phyloP scores from a whole-genome alignment of 179 eudicot genomes.

The Nepenthes alata region DNA sequence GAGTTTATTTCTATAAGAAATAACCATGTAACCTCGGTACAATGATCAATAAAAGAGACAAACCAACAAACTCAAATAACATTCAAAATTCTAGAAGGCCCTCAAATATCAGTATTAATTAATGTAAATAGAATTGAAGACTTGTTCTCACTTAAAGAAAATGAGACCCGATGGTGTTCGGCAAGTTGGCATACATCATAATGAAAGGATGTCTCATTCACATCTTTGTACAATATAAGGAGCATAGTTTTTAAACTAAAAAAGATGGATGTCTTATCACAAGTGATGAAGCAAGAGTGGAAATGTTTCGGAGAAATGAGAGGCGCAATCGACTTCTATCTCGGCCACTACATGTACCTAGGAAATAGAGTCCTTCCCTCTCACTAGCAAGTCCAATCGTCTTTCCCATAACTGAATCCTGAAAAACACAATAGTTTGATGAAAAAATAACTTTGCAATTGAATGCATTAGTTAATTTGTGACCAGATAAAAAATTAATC shows the following conservation, averaged over 20 bases:
- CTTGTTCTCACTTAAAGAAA: neutral
- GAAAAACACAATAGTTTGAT: conserved; percentile 4
- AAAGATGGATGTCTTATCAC: neutral
- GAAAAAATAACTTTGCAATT: neutral
- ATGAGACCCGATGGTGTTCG: neutral
- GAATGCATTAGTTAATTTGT: conserved; percentile 1
- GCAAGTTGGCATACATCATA: conserved; percentile 6
- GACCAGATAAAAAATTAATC: neutral
- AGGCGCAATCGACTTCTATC: neutral
- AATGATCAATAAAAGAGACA: conserved; percentile 5
- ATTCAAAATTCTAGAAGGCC: neutral
- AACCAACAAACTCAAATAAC: conserved; percentile 2
- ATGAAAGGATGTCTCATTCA: neutral
- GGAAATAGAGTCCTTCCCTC: too few relatives aligned
- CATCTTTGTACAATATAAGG: neutral
- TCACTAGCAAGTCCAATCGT: neutral
- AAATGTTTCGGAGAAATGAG: neutral
- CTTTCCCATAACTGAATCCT: conserved; percentile 1
- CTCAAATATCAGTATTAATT: conserved; percentile 6
- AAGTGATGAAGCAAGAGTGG: neutral
- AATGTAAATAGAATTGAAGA: neutral
- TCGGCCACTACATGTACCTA: neutral
- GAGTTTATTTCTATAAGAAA: neutral
- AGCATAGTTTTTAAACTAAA: neutral
- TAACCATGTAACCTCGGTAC: neutral